A percentile compares a stretch with the other conserved stretches of the same genome.
phyloP scores from a whole-genome alignment of 768 basidiomycete genomes.

The Termitomyces sp. region DNA sequence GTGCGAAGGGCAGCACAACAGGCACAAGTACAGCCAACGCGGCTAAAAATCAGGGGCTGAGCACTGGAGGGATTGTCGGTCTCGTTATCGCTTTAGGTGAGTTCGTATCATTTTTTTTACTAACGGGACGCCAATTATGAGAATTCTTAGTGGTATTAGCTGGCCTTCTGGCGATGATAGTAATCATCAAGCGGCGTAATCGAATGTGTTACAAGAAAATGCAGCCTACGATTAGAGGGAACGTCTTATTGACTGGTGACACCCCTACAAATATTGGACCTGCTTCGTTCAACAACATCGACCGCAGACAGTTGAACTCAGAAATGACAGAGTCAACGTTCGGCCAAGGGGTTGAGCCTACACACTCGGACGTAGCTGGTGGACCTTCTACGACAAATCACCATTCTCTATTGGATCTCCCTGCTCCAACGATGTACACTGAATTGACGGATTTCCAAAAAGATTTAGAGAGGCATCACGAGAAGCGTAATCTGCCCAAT shows the following conservation, averaged over 20 bases:
- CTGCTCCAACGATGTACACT: neutral
- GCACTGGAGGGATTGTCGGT: neutral
- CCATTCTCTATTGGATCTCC: neutral
- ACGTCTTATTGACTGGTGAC: neutral
- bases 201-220: neutral
- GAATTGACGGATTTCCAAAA: neutral
- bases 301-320: neutral
- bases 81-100: neutral
- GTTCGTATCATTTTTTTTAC: neutral
- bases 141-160: neutral
- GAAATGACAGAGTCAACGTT: neutral
- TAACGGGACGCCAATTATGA: neutral
- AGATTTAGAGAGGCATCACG: constrained; percentile 7
- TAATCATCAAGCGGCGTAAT: neutral
- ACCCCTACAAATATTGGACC: neutral
- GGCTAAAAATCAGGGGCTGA: neutral
- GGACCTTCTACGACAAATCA: neutral
- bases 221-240: neutral
- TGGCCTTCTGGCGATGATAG: neutral
- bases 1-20: neutral
- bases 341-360: neutral
- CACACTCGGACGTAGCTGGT: neutral
- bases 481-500: constrained; percentile 9
- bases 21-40: neutral
- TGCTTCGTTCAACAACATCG: neutral